These are phyloP conservation scores for Quercus dentata DNA, from an alignment of 306 rosid species.

Conservation along the genomic window DNA sequence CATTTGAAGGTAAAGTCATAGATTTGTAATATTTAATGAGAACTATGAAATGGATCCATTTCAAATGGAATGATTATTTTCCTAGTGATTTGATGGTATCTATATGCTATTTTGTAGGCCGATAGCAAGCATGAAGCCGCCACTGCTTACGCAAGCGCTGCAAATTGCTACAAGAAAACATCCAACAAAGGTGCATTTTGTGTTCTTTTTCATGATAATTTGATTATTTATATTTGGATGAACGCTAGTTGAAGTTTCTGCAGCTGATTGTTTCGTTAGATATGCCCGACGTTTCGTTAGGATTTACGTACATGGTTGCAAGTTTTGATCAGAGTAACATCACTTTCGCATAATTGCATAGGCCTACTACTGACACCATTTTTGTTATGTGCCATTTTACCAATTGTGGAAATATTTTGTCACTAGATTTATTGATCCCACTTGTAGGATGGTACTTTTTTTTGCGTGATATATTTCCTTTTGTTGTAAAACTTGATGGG, in stretches of 20 bases:
- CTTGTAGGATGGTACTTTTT: background rate
- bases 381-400: no score
- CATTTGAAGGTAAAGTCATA: constrained; percentile 34
- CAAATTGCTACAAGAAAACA: constrained; percentile 48
- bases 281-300: no score
- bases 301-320: no score
- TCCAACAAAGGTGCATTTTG: constrained; percentile 32
- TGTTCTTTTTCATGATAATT: background rate
- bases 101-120: constrained; percentile 24
- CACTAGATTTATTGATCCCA: background rate
- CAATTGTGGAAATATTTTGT: no score
- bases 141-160: constrained; percentile 47
- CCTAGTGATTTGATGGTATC: background rate
- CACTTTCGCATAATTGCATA: no score
- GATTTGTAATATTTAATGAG: no score
- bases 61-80: no score
- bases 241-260: background rate
- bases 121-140: constrained; percentile 57
- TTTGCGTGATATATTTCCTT: background rate
- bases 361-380: no score
- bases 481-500: background rate
- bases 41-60: no score
- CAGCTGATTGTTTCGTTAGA: background rate
- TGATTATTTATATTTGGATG: background rate
- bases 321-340: no score